Conservation (phyloP, 2,329 filamentous ascomycete species). For the Mycosphaerelloides madeirae region DNA sequence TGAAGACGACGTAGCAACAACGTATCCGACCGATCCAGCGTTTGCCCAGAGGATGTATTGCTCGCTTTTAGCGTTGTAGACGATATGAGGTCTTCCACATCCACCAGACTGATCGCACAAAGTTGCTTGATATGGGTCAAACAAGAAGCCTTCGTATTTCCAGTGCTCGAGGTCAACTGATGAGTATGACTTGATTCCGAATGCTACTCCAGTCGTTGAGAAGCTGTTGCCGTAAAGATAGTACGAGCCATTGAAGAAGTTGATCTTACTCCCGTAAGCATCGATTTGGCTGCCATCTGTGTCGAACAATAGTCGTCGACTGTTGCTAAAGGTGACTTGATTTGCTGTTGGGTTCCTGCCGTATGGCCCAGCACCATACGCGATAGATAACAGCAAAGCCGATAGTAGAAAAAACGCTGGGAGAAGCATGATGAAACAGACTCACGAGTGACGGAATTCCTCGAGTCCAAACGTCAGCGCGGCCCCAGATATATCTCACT, state of each 20-base stretch:
- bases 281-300: constrained; percentile 25
- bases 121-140: constrained; percentile 10
- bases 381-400: not conserved
- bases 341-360: not conserved
- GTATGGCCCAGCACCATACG: not conserved
- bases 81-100: constrained; percentile 24
- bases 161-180: constrained; percentile 20
- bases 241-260: constrained; percentile 22
- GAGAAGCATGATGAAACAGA: not conserved
- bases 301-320: constrained; percentile 21
- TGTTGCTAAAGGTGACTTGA: constrained; percentile 22
- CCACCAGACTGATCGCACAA: constrained; percentile 14
- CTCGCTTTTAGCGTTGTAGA: constrained; percentile 17
- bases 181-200: constrained; percentile 25
- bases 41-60: constrained; percentile 26
- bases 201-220: constrained; percentile 17
- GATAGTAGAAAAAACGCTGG: not conserved
- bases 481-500: no score
- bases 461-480: no score
- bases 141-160: constrained; percentile 25
- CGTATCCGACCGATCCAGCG: constrained; percentile 22
- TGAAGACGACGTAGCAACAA: constrained; percentile 18
- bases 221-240: constrained; percentile 28
- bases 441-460: no score
- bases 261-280: constrained; percentile 24